phyloP scores from a whole-genome alignment of 371 early-diverging fungal genomes.

The Phascolomyces articulosus region DNA sequence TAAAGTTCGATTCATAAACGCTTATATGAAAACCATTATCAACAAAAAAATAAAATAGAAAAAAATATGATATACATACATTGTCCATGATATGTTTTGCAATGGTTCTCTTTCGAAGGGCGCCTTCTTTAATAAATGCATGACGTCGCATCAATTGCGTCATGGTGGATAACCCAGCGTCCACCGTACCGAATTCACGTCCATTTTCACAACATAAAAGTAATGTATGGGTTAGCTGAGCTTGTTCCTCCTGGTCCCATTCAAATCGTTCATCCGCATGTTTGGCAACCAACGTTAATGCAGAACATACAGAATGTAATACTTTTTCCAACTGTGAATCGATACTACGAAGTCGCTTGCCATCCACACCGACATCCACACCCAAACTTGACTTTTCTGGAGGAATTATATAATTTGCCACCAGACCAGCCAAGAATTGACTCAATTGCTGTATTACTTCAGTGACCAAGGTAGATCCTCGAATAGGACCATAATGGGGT shows the following conservation, averaged over 20 bases:
- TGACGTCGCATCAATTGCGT: constrained; percentile 26
- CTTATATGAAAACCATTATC: too few species aligned
- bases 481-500: constrained; percentile 36
- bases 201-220: constrained; percentile 54
- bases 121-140: constrained; percentile 21
- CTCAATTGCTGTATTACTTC: constrained; percentile 33
- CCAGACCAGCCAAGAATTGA: constrained; percentile 31
- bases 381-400: constrained; percentile 27
- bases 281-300: constrained; percentile 22
- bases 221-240: constrained; percentile 34
- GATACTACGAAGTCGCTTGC: constrained; percentile 35
- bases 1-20: too few species aligned
- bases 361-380: constrained; percentile 46
- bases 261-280: constrained; percentile 20
- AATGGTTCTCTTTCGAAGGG: constrained; percentile 16
- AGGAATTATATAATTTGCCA: constrained; percentile 34
- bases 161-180: constrained; percentile 48
- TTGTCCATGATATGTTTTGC: constrained; percentile 36
- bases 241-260: constrained; percentile 19
- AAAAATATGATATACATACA: constrained; percentile 22
- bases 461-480: constrained; percentile 37
- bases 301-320: constrained; percentile 28
- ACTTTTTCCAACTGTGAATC: constrained; percentile 40
- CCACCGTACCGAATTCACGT: constrained; percentile 47
- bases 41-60: background rate